These are phyloP conservation scores for Plasmodium adleri DNA, from an alignment of 169 alveolate species.

Conservation along the genomic window DNA sequence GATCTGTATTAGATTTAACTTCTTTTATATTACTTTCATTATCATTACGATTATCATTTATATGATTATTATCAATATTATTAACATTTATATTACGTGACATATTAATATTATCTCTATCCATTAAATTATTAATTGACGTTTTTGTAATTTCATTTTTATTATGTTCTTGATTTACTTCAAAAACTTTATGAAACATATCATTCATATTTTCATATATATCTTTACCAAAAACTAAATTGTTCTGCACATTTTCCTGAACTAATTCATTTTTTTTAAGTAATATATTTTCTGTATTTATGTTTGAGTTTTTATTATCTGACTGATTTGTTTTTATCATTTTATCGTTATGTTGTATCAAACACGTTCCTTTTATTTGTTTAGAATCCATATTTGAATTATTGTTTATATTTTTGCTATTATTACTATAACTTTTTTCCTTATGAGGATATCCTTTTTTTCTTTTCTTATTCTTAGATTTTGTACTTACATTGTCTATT, in stretches of 20 bases:
- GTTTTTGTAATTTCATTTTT: not conserved
- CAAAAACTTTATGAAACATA: constrained; percentile 8
- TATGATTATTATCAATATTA: constrained; percentile 8
- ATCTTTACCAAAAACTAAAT: constrained; percentile 44
- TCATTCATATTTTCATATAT: constrained; percentile 50
- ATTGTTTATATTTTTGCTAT: not conserved
- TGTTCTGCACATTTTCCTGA: constrained; percentile 4
- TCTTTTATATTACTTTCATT: not conserved
- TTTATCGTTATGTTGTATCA: not conserved
- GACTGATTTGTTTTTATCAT: not conserved
- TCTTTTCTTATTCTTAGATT: constrained; percentile 13
- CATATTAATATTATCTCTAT: not conserved
- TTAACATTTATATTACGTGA: not conserved
- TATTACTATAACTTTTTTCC: not conserved
- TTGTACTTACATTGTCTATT: constrained; percentile 3
- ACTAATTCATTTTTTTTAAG: constrained; percentile 3
- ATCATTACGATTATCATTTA: constrained; percentile 31
- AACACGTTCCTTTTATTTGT: not conserved
- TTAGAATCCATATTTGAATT: not conserved
- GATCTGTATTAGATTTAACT: not conserved
- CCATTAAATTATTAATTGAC: not conserved
- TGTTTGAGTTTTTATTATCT: not conserved
- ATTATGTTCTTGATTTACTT: constrained; percentile 18
- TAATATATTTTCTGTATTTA: not conserved
- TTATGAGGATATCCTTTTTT: not conserved